Conservation (phyloP, 805 yeast genomes). For the Maudiozyma serrabonitensis region DNA sequence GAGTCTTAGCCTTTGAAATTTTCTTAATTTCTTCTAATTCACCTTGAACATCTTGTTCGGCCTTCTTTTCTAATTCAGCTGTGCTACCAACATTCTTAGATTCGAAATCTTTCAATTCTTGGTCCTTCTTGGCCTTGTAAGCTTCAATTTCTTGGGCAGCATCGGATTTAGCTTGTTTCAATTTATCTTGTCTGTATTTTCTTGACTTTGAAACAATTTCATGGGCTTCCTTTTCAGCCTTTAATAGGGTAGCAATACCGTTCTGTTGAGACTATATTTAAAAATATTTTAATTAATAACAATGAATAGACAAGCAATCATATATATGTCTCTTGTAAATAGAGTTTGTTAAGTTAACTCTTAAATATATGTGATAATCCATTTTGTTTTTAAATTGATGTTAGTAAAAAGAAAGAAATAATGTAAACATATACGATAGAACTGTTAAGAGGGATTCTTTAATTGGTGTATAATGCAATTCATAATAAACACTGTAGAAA, state of each 20-base stretch:
- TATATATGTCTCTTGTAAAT: too few species aligned
- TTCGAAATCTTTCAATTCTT: slow-evolving; percentile 67
- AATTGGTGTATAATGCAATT: too few species aligned
- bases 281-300: too few species aligned
- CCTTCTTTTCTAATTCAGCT: slow-evolving; percentile 48
- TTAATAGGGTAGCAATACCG: slow-evolving; percentile 30
- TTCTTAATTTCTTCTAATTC: slow-evolving; percentile 64
- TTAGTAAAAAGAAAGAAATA: too few species aligned
- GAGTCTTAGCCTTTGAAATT: slow-evolving; percentile 52
- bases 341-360: too few species aligned
- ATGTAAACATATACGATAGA: too few species aligned
- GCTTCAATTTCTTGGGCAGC: slow-evolving; percentile 83
- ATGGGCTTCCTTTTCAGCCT: slow-evolving; percentile 97
- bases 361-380: too few species aligned
- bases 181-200: slow-evolving; percentile 61
- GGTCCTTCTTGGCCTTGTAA: slow-evolving; percentile 77
- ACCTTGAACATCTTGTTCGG: slow-evolving; percentile 59
- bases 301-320: too few species aligned
- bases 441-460: too few species aligned
- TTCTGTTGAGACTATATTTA: slow-evolving; percentile 21
- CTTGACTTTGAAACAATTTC: slow-evolving; percentile 90
- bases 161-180: slow-evolving; percentile 90
- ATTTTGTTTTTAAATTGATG: too few species aligned
- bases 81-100: slow-evolving; percentile 57
- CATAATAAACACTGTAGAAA: too few species aligned